A percentile compares a stretch with the other conserved stretches of the same genome.
Conservation (phyloP, 2,329 filamentous ascomycete genomes). For the Chrysoporthe puriensis region DNA sequence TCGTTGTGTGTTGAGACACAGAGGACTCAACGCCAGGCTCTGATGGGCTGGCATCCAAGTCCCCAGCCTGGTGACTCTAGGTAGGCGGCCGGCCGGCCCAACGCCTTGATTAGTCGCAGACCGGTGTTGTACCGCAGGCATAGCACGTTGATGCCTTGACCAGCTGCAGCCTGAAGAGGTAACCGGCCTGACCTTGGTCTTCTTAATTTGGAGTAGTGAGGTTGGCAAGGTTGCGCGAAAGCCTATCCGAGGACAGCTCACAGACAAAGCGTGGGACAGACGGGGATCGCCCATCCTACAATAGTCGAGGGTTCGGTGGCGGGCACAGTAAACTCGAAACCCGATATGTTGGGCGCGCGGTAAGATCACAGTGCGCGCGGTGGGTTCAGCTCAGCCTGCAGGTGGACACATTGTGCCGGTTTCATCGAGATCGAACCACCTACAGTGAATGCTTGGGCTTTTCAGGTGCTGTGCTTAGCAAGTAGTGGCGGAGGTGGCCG, state of each 20-base stretch:
- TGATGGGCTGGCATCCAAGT: not conserved
- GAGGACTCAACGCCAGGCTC: not conserved
- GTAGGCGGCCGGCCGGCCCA: not conserved
- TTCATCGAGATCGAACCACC: not conserved
- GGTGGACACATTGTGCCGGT: not conserved
- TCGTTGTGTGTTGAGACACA: too few relatives aligned
- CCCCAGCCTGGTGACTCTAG: not conserved
- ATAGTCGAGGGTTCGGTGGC: not conserved
- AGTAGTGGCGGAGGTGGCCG: not conserved
- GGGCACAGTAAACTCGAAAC: not conserved
- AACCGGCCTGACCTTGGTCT: not conserved
- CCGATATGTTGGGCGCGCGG: too few relatives aligned
- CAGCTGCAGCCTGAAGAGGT: not conserved
- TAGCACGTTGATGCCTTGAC: not conserved
- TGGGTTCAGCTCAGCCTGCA: not conserved
- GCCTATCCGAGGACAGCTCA: not conserved
- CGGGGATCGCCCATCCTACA: not conserved
- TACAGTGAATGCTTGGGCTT: too few relatives aligned
- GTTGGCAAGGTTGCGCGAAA: slow-evolving; percentile 1
- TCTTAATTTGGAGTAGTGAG: not conserved
- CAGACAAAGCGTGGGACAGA: not conserved
- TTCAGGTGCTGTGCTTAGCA: not conserved
- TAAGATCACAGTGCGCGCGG: too few relatives aligned
- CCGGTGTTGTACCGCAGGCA: not conserved
- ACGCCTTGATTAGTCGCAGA: not conserved